phyloP scores from a whole-genome alignment of 2,329 filamentous ascomycete species.

The Xylariaceae sp. region DNA sequence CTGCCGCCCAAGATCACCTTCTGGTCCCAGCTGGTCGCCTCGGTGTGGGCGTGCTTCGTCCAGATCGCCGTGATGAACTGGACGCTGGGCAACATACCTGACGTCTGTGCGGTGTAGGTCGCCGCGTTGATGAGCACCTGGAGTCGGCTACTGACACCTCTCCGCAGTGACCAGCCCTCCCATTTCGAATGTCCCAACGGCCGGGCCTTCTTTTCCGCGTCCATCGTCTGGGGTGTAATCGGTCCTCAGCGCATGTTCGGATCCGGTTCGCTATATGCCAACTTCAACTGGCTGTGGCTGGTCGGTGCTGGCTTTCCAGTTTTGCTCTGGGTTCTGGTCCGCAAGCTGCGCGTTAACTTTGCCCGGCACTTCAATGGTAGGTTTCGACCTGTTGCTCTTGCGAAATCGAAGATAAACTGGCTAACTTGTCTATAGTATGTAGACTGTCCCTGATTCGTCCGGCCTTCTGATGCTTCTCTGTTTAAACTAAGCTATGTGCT shows the following conservation, averaged over 20 bases:
- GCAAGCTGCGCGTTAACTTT: conserved; percentile 31
- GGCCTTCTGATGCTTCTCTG: too few relatives aligned
- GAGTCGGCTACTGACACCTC: conserved; percentile 25
- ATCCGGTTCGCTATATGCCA: conserved; percentile 40
- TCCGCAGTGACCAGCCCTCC: conserved; percentile 30
- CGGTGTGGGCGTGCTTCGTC: conserved; percentile 38
- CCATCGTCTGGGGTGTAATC: conserved; percentile 50
- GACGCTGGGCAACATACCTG: conserved; percentile 36
- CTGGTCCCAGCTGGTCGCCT: conserved; percentile 41
- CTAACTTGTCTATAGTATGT: too few relatives aligned
- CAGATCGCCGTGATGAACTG: conserved; percentile 43
- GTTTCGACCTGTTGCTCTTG: too few relatives aligned
- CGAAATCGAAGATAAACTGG: too few relatives aligned
- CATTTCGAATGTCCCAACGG: conserved; percentile 37
- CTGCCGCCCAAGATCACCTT: conserved; percentile 41
- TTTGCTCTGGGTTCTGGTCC: conserved; percentile 35
- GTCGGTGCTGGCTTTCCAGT: conserved; percentile 41
- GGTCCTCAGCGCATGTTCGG: conserved; percentile 50
- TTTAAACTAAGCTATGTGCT: too few relatives aligned
- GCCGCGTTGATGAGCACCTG: conserved; percentile 19
- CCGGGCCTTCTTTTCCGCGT: conserved; percentile 41
- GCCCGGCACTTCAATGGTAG: conserved; percentile 45
- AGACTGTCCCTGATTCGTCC: too few relatives aligned
- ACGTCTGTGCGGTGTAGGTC: conserved; percentile 31
- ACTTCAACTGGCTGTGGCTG: conserved; percentile 48